Percentiles rank a stretch among this genome's conserved stretches.
Conservation (phyloP, 2,329 filamentous ascomycete species). For the Blastomyces gilchristii region DNA sequence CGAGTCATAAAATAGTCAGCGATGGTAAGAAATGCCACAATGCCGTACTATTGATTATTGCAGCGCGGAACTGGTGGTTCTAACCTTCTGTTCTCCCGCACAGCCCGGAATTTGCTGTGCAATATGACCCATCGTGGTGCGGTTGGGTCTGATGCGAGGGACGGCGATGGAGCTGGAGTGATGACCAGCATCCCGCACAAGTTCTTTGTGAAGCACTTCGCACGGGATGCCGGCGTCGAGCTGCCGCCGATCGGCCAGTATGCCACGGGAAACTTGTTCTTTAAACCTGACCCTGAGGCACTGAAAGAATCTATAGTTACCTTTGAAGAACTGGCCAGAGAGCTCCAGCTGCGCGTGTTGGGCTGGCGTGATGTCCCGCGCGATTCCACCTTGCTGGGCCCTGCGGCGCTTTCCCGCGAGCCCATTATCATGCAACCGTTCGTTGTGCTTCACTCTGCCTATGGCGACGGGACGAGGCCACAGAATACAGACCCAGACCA, state of each 20-base stretch:
- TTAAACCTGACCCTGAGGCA: slow-evolving; percentile 89
- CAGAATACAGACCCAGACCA: slow-evolving; percentile 65
- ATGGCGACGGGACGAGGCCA: slow-evolving; percentile 70
- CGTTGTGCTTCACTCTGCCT: slow-evolving; percentile 74
- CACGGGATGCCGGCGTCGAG: slow-evolving; percentile 76
- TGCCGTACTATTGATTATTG: slow-evolving; percentile 1
- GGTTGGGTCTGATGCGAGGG: slow-evolving; percentile 92
- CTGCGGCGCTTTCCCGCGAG: slow-evolving; percentile 86
- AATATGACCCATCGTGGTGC: slow-evolving; percentile 99
- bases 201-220: slow-evolving; percentile 98
- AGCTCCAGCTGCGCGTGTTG: slow-evolving; percentile 76
- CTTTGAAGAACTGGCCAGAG: slow-evolving; percentile 88
- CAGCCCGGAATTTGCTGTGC: slow-evolving; percentile 86
- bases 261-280: slow-evolving; percentile 94
- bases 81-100: slow-evolving; percentile 23
- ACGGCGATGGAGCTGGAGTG: slow-evolving; percentile 95
- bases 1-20: slow-evolving; percentile 97
- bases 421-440: slow-evolving; percentile 93
- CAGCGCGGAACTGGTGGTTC: slow-evolving; percentile 14
- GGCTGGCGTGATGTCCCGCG: slow-evolving; percentile 94
- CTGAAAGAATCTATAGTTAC: slow-evolving; percentile 81
- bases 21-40: slow-evolving; percentile 58
- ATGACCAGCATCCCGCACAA: slow-evolving; percentile 99
- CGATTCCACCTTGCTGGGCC: slow-evolving; percentile 85
- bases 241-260: slow-evolving; percentile 86